Conservation (phyloP, 176 grass and related monocot species). For the Leersia perrieri region DNA sequence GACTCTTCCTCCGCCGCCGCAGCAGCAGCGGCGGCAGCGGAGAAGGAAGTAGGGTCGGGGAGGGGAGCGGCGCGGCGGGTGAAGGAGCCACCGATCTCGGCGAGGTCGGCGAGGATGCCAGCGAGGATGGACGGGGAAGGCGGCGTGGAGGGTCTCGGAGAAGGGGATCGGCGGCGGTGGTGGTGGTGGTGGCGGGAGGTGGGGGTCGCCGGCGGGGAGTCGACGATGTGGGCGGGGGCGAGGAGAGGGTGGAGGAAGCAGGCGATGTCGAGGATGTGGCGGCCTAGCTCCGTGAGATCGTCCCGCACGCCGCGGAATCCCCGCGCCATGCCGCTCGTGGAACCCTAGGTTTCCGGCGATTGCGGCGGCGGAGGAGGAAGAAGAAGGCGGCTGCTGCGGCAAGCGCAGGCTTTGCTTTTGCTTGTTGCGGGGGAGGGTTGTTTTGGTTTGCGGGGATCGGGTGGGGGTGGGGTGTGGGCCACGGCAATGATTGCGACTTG, state of each 20-base stretch:
- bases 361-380: background rate
- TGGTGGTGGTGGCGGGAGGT: too few relatives aligned
- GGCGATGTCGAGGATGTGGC: slow-evolving; percentile 89
- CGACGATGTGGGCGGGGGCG: slow-evolving; percentile 54
- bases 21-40: background rate
- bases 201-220: slow-evolving; percentile 71
- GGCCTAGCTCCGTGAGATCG: slow-evolving; percentile 91
- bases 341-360: background rate
- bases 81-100: slow-evolving; percentile 77
- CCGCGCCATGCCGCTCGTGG: slow-evolving; percentile 52
- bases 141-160: slow-evolving; percentile 37
- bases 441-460: too few relatives aligned
- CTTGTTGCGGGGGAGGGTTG: too few relatives aligned
- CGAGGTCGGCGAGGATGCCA: slow-evolving; percentile 84
- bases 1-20: background rate
- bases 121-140: slow-evolving; percentile 46
- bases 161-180: slow-evolving; percentile 32
- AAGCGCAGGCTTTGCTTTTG: background rate
- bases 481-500: background rate
- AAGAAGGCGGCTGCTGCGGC: background rate
- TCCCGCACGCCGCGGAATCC: slow-evolving; percentile 91
- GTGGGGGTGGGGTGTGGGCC: background rate
- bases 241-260: slow-evolving; percentile 91
- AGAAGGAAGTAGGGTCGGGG: background rate
- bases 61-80: slow-evolving; percentile 37